Evolutionary conservation across 495 filamentous ascomycete species (phyloP), one percentile per base, ranked within the genome.

Genomic region (Recurvomyces mirabilis): DNA sequence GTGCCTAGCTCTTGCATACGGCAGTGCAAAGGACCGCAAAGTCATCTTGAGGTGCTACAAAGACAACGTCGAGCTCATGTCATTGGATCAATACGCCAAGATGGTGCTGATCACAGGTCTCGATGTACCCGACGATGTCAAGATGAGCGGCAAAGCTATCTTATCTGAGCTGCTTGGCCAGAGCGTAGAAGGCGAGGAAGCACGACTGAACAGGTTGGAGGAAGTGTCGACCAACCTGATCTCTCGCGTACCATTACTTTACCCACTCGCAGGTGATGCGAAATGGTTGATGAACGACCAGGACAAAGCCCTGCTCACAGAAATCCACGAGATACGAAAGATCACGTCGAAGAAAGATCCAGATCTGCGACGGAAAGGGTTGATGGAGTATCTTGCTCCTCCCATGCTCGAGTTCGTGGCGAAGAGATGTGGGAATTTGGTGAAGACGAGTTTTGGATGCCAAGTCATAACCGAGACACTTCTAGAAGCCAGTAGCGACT

Each of bases 51-150:
- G 80, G 60, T 78, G 78, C 32, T 93, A 83, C 71, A 87, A 89
- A 51, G 85, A 91, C 53, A 85, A 76, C 12, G 71, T 89, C 54
- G 79, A 85, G 57, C 65, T 79, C 39, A 83, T 96, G 74, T 81
- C 82, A 2, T 74, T 73, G 39, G 89, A 99, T 60, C 49, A 69
- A 2, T 42, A 89, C 54, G 93, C 75, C 1, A 87, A 95, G 54
- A 71, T 81, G 56, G 71, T 94, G 38, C 71, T 96, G 13, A 67
- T 96, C 20, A 69, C 87, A 1, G 84, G 83, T 3, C 87, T 82
- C 59, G 89, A 95, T 55, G 77, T 93, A 20, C 78, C 94, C 41
- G 93, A 99, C 52, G 93, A 99, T 58, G 95, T 88, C 1, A 82
- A 86, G 41, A 66, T 94, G 44, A 80, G 77, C n/a, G 70, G 81